phyloP scores from a whole-genome alignment of 345 rosid species.

The Arabis alpina region DNA sequence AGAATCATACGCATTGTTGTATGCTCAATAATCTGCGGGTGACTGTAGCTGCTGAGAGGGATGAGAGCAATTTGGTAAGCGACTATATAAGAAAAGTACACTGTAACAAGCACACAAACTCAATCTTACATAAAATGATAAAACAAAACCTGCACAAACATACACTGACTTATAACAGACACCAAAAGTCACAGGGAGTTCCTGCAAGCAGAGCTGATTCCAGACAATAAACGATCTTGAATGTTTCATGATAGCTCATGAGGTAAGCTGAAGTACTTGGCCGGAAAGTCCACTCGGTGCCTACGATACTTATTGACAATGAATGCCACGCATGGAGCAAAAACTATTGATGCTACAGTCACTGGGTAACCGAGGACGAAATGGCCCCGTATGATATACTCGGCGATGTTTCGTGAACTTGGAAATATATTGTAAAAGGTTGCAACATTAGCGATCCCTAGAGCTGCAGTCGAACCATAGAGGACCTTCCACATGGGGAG shows the following conservation, averaged over 20 bases:
- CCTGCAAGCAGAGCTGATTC: too few relatives aligned
- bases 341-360: neutral
- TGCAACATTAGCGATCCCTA: conserved; percentile 1
- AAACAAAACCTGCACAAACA: too few relatives aligned
- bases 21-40: too few relatives aligned
- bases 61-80: too few relatives aligned
- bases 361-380: neutral
- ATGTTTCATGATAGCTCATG: neutral
- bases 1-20: too few relatives aligned
- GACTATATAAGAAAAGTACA: too few relatives aligned
- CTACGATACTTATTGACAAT: neutral
- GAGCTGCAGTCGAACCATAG: conserved; percentile 1
- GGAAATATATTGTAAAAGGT: neutral
- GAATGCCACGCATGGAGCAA: neutral
- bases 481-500: conserved; percentile 27
- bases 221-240: neutral
- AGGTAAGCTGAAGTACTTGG: neutral
- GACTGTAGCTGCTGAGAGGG: too few relatives aligned
- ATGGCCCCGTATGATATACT: neutral
- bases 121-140: too few relatives aligned
- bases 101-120: too few relatives aligned
- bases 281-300: conserved; percentile 12
- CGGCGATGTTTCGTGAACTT: too few relatives aligned
- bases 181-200: too few relatives aligned
- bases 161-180: too few relatives aligned